These are phyloP conservation scores for Solanum chiquidenum DNA, from an alignment of 257 asterid species.

Conservation along the genomic window DNA sequence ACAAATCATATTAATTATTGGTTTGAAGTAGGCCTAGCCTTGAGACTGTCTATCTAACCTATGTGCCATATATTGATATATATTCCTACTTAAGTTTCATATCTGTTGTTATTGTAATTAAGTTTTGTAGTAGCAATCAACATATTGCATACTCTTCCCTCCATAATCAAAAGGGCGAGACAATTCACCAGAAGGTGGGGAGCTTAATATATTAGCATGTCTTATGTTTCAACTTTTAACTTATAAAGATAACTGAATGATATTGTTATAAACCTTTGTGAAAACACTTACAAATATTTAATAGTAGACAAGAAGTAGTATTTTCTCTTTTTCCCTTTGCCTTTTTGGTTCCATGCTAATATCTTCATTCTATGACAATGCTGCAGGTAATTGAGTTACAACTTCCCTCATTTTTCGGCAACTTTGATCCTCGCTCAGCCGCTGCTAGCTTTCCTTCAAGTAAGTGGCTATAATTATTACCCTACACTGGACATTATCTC, in stretches of 20 bases:
- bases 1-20: background rate
- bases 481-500: background rate
- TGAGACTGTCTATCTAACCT: background rate
- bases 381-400: slow-evolving; percentile 74
- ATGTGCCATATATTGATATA: background rate
- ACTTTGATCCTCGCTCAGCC: slow-evolving; percentile 87
- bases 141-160: background rate
- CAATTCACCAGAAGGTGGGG: background rate
- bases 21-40: background rate
- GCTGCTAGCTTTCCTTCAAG: slow-evolving; percentile 88
- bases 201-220: background rate
- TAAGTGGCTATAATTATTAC: slow-evolving; percentile 11
- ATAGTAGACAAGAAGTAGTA: background rate
- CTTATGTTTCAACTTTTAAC: background rate
- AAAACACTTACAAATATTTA: background rate
- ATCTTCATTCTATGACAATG: background rate
- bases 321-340: background rate
- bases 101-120: background rate
- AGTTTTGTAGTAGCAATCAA: background rate
- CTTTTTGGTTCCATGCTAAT: background rate
- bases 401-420: slow-evolving; percentile 85
- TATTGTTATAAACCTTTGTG: background rate
- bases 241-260: background rate
- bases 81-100: background rate
- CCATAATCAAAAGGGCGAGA: background rate